These are phyloP conservation scores for Aphanocladium album DNA, from an alignment of 2,329 filamentous ascomycete genomes.

Conservation along the genomic window DNA sequence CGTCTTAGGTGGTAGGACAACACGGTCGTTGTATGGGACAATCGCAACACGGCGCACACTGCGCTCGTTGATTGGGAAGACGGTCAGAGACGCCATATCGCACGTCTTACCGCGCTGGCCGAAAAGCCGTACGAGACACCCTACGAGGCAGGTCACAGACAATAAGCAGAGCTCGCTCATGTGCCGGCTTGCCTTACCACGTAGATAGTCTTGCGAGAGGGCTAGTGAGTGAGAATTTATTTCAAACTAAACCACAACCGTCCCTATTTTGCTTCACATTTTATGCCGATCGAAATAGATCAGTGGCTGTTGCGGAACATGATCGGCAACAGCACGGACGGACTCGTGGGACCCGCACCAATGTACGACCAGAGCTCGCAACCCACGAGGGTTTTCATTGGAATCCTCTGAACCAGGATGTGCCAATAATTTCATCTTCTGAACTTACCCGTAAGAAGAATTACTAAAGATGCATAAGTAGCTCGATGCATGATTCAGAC, in stretches of 20 bases:
- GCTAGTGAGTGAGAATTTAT: background rate
- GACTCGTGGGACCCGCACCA: no score
- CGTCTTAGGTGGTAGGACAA: slow-evolving; percentile 71
- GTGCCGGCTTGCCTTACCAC: background rate
- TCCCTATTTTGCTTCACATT: no score
- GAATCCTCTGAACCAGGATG: no score
- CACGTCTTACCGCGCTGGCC: slow-evolving; percentile 77
- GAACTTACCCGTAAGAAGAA: background rate
- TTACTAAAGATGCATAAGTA: background rate
- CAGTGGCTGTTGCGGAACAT: no score
- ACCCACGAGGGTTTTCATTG: no score
- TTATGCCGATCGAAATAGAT: no score
- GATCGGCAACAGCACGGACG: no score
- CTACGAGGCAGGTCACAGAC: slow-evolving; percentile 15
- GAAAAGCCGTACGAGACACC: slow-evolving; percentile 72
- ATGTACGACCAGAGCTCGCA: no score
- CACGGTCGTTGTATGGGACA: slow-evolving; percentile 87
- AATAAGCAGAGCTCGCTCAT: no score
- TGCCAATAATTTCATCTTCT: no score
- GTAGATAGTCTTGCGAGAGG: background rate
- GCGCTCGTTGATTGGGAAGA: slow-evolving; percentile 78
- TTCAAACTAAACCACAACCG: background rate
- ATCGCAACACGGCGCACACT: slow-evolving; percentile 72
- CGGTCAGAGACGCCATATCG: slow-evolving; percentile 72
- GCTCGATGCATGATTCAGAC: background rate